A percentile compares a stretch with the other conserved stretches of the same genome.
phyloP scores from a whole-genome alignment of 768 basidiomycete genomes.

The Phanerodontia chrysosporium region DNA sequence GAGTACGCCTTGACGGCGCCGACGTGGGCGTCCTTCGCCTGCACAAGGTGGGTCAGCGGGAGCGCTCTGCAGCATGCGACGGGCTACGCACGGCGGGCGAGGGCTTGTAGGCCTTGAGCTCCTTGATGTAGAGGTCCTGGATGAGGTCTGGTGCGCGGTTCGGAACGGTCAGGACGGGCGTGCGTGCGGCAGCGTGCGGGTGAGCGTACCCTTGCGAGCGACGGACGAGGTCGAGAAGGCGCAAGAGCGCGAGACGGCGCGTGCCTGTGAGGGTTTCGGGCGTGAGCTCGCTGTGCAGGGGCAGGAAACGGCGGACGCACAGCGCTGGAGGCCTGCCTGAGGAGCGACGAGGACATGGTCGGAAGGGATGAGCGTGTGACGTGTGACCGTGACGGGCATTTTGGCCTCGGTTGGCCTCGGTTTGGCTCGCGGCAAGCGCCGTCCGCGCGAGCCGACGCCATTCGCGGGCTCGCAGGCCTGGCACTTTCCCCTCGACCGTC shows the following conservation, averaged over 20 bases:
- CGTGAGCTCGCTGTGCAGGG: background rate
- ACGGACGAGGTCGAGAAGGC: constrained; percentile 57
- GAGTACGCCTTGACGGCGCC: constrained; percentile 81
- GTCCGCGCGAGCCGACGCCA: constrained; percentile 9
- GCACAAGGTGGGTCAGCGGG: constrained; percentile 7
- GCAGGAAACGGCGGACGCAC: constrained; percentile 32
- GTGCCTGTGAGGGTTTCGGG: constrained; percentile 36
- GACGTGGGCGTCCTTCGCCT: constrained; percentile 91
- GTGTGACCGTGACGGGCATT: constrained; percentile 38
- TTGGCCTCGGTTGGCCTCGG: constrained; percentile 23
- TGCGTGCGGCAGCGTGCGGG: constrained; percentile 23
- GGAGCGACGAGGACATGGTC: constrained; percentile 61
- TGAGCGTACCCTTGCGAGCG: constrained; percentile 58
- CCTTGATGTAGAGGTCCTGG: constrained; percentile 87
- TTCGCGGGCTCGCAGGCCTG: constrained; percentile 1
- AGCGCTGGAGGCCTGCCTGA: constrained; percentile 52
- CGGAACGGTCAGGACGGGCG: constrained; percentile 16
- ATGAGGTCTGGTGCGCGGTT: constrained; percentile 61
- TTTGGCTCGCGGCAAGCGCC: constrained; percentile 7
- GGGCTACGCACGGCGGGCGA: constrained; percentile 55
- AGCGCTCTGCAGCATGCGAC: background rate
- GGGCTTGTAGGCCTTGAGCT: constrained; percentile 88
- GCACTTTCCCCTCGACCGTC: constrained; percentile 5
- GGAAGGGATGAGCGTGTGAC: constrained; percentile 31
- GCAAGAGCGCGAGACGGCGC: constrained; percentile 47